Evolutionary conservation across 306 rosid genomes (phyloP).

Genomic region (Cyamopsis tetragonoloba): DNA sequence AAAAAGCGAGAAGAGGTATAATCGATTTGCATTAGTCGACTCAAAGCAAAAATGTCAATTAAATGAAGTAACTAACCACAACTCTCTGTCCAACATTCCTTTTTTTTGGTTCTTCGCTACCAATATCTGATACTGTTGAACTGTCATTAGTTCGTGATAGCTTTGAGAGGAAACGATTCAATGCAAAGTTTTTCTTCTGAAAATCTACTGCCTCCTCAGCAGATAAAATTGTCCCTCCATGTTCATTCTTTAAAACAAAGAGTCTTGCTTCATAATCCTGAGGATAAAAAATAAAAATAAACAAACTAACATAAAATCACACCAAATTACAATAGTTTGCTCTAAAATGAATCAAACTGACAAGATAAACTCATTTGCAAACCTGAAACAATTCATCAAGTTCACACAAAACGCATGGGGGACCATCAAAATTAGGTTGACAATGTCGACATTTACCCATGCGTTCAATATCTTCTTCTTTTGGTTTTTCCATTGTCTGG

Average conservation of each 20-base stretch:
- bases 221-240: conserved; percentile 69
- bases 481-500: conserved; percentile 78
- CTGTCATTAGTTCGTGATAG: conserved; percentile 53
- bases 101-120: conserved; percentile 53
- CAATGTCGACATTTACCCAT: conserved; percentile 82
- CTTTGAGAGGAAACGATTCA: conserved; percentile 73
- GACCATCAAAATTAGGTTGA: conserved; percentile 68
- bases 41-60: conserved; percentile 5
- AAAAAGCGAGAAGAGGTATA: not conserved
- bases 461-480: conserved; percentile 76
- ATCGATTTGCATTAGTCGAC: conserved; percentile 8
- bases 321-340: conserved; percentile 1
- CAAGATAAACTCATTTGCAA: conserved; percentile 25
- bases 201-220: conserved; percentile 90
- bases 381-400: conserved; percentile 87
- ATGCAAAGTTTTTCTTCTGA: conserved; percentile 72
- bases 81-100: conserved; percentile 88
- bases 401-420: conserved; percentile 76
- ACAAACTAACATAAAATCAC: no score
- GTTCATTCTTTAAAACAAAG: conserved; percentile 64
- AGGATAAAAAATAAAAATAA: conserved; percentile 28
- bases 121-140: conserved; percentile 34
- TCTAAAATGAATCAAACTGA: conserved; percentile 22
- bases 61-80: conserved; percentile 60
- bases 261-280: conserved; percentile 91